Percentiles rank a stretch among this genome's conserved stretches.
Conservation (phyloP, 768 basidiomycete genomes). For the Trametes cingulata region DNA sequence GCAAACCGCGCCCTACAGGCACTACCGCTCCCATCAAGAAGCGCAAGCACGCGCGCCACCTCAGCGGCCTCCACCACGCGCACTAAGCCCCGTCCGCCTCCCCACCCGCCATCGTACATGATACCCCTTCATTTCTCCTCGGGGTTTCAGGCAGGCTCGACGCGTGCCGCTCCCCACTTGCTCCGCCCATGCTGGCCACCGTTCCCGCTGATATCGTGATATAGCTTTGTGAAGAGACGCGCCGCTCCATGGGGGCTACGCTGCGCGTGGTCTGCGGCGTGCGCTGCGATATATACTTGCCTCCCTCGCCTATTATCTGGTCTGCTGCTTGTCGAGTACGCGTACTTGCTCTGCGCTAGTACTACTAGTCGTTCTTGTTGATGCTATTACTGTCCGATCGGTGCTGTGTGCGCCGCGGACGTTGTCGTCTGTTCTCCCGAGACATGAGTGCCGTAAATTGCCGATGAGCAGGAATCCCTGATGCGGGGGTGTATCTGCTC, state of each 20-base stretch:
- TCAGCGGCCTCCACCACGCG: conserved; percentile 3
- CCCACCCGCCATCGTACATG: neutral
- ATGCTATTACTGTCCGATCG: too few relatives aligned
- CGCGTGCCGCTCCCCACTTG: neutral
- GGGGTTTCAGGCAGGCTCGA: conserved; percentile 11
- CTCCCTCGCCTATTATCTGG: neutral
- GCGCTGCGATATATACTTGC: neutral
- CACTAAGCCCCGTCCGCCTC: conserved; percentile 2
- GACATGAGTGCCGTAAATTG: too few relatives aligned
- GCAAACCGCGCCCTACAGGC: conserved; percentile 1
- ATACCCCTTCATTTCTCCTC: conserved; percentile 3
- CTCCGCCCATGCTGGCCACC: conserved; percentile 8
- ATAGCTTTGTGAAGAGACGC: conserved; percentile 11
- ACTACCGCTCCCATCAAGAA: neutral
- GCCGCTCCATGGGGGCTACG: conserved; percentile 12
- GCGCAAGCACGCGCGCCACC: conserved; percentile 18
- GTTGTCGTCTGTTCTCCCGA: too few relatives aligned
- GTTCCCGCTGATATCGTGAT: neutral
- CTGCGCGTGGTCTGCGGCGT: conserved; percentile 8
- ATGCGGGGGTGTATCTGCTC: conserved; percentile 6
- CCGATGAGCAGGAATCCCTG: too few relatives aligned
- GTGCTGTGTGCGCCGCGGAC: too few relatives aligned
- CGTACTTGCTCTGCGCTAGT: too few relatives aligned
- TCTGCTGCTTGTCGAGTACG: too few relatives aligned
- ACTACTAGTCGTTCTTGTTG: too few relatives aligned